Evolutionary conservation across 164 flowering plant genomes (phyloP).

Genomic region (Kalanchoe fedtschenkoi): DNA sequence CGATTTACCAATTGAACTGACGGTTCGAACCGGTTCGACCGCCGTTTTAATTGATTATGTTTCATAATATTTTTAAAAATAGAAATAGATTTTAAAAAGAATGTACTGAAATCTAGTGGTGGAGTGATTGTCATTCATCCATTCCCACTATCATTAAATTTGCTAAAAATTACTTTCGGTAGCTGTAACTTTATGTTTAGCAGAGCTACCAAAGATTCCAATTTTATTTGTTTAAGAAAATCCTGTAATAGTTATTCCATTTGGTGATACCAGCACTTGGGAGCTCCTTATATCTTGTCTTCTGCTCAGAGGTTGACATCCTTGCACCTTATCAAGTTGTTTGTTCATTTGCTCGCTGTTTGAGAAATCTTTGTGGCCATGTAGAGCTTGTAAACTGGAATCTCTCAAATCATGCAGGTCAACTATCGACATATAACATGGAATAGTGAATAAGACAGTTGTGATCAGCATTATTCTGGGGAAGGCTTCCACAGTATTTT

Average conservation of each 20-base stretch:
- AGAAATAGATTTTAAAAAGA: no score
- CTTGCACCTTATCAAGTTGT: slow-evolving; percentile 34
- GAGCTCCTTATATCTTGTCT: slow-evolving; percentile 49
- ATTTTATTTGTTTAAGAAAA: not conserved
- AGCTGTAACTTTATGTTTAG: not conserved
- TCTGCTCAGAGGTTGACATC: slow-evolving; percentile 48
- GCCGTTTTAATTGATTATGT: no score
- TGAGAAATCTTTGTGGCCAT: slow-evolving; percentile 39
- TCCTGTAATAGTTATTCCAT: not conserved
- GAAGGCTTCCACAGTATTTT: slow-evolving; percentile 28
- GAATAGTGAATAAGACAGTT: slow-evolving; percentile 15
- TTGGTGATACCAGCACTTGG: slow-evolving; percentile 26
- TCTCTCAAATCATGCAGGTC: slow-evolving; percentile 45
- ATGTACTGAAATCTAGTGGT: no score
- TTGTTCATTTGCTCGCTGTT: slow-evolving; percentile 29
- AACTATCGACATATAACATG: slow-evolving; percentile 1
- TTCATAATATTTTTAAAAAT: no score
- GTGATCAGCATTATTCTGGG: slow-evolving; percentile 31
- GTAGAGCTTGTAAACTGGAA: slow-evolving; percentile 37
- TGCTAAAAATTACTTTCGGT: no score
- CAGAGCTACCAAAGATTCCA: not conserved
- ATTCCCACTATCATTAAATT: not conserved
- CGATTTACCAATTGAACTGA: no score
- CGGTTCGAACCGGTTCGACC: no score
- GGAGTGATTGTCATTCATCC: no score